Percentiles rank a stretch among this genome's conserved stretches.
phyloP scores from a whole-genome alignment of 257 asterid species.

The Ballota nigra region DNA sequence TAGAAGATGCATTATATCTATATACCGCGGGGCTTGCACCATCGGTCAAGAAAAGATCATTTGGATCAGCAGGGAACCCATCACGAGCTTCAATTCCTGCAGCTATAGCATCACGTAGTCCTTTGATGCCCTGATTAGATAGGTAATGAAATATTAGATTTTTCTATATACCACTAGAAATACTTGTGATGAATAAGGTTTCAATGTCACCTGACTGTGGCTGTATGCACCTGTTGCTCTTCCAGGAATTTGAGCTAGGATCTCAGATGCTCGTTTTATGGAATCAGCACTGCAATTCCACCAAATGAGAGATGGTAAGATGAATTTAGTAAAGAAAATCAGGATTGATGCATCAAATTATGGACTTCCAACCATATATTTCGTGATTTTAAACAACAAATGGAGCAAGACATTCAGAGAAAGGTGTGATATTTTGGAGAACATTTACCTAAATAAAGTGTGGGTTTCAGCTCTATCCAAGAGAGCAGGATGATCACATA shows the following conservation, averaged over 20 bases:
- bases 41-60: constrained; percentile 95
- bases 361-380: background rate
- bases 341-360: background rate
- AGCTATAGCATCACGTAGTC: constrained; percentile 87
- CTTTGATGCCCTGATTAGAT: constrained; percentile 72
- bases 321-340: constrained; percentile 16
- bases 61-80: constrained; percentile 89
- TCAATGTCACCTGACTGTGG: constrained; percentile 80
- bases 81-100: constrained; percentile 97
- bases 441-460: constrained; percentile 72
- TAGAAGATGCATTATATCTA: background rate
- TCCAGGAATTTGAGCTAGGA: constrained; percentile 94
- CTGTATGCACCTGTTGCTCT: constrained; percentile 99
- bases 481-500: constrained; percentile 89
- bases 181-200: background rate
- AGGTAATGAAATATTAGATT: constrained; percentile 2
- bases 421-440: too few relatives aligned
- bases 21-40: constrained; percentile 99
- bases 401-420: background rate
- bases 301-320: background rate
- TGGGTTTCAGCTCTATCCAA: constrained; percentile 87
- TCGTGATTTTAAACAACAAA: constrained; percentile 31
- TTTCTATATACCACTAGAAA: background rate
- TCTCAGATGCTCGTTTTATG: constrained; percentile 85
- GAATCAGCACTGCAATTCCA: constrained; percentile 72